Evolutionary conservation across 2,329 filamentous ascomycete species (phyloP).

Genomic region (Sporothrix globosa): DNA sequence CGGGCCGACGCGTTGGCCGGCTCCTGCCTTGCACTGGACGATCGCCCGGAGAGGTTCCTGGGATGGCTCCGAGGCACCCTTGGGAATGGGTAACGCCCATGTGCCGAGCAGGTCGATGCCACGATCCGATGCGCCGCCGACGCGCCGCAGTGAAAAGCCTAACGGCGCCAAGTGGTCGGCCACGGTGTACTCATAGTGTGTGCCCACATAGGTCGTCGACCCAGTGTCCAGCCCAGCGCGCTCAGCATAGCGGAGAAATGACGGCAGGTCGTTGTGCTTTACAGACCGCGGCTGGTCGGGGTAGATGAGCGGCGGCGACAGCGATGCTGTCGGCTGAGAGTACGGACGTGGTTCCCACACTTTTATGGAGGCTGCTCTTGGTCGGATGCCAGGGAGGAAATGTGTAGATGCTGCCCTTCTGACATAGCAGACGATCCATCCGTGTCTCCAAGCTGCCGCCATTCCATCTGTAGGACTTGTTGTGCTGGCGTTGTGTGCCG

Average conservation of each 20-base stretch:
- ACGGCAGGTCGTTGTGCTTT: slow-evolving; percentile 64
- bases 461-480: slow-evolving; percentile 1
- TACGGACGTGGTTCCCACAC: not conserved
- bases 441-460: not conserved
- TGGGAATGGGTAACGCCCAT: slow-evolving; percentile 61
- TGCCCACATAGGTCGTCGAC: slow-evolving; percentile 69
- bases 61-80: slow-evolving; percentile 29
- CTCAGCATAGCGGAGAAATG: slow-evolving; percentile 67
- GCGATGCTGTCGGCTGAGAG: not conserved
- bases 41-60: slow-evolving; percentile 51
- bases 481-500: not conserved
- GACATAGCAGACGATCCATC: not conserved
- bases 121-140: slow-evolving; percentile 67
- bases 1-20: slow-evolving; percentile 55
- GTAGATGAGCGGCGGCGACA: slow-evolving; percentile 44
- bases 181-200: slow-evolving; percentile 75
- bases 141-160: slow-evolving; percentile 66
- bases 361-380: not conserved
- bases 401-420: not conserved
- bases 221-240: slow-evolving; percentile 57
- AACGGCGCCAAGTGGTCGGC: slow-evolving; percentile 59
- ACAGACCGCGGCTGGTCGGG: slow-evolving; percentile 49
- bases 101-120: slow-evolving; percentile 76
- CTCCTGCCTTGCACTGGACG: slow-evolving; percentile 70
- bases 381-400: not conserved